These are phyloP conservation scores for Boehmeria nivea DNA, from an alignment of 306 rosid genomes.

Conservation along the genomic window DNA sequence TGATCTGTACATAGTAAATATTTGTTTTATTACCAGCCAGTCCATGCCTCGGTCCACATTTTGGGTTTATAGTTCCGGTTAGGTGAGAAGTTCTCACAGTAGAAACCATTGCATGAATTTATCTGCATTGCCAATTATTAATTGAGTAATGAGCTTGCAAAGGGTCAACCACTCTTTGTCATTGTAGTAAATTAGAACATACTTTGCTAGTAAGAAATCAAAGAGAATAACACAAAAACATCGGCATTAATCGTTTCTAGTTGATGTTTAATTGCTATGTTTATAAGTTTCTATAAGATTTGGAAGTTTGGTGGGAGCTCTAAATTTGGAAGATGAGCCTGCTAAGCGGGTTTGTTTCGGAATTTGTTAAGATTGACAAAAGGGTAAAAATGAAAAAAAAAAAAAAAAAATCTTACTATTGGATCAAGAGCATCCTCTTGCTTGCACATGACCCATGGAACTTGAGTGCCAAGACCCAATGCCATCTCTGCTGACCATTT, in stretches of 20 bases:
- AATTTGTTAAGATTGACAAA: too few species aligned
- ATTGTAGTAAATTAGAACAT: neutral
- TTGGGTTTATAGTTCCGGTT: conserved; percentile 20
- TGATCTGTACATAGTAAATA: neutral
- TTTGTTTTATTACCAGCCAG: conserved; percentile 35
- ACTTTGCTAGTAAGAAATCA: neutral
- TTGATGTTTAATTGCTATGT: too few species aligned
- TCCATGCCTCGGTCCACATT: conserved; percentile 29
- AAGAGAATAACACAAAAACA: neutral
- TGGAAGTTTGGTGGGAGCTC: too few species aligned
- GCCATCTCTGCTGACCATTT: conserved; percentile 30
- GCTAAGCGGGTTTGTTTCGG: too few species aligned
- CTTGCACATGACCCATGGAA: conserved; percentile 31
- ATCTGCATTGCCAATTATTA: conserved; percentile 16
- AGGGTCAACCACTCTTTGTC: neutral
- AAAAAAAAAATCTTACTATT: conserved; percentile 2
- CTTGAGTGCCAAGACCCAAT: conserved; percentile 12
- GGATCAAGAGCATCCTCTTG: conserved; percentile 29
- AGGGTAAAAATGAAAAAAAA: too few species aligned
- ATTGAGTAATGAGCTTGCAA: neutral
- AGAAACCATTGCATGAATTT: conserved; percentile 33
- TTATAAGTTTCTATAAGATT: too few species aligned
- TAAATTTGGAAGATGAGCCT: too few species aligned
- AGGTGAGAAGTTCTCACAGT: conserved; percentile 18
- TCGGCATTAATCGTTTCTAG: too few species aligned